These are phyloP conservation scores for Calocybe indica DNA, from an alignment of 768 basidiomycete species.

Conservation along the genomic window DNA sequence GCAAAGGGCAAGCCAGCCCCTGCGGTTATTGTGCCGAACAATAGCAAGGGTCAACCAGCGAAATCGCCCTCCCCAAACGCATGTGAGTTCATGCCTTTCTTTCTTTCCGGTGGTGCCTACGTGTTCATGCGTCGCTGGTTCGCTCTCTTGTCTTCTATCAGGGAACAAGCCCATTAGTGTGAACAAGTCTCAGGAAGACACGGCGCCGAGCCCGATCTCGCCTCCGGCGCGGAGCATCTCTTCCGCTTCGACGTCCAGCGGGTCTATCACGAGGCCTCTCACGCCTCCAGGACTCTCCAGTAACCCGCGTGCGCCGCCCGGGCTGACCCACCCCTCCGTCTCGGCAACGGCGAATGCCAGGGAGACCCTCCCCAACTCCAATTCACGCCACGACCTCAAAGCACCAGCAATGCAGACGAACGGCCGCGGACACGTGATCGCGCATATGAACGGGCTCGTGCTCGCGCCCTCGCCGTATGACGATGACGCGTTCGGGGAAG, in stretches of 20 bases:
- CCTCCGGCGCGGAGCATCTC: neutral
- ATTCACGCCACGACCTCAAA: neutral
- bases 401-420: neutral
- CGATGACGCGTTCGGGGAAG: conserved; percentile 2
- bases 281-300: neutral
- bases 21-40: neutral
- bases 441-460: neutral
- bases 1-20: conserved; percentile 3
- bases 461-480: neutral
- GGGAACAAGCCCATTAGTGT: conserved; percentile 17
- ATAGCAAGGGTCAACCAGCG: neutral
- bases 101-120: neutral
- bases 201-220: conserved; percentile 1
- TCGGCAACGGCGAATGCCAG: neutral
- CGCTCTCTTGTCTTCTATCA: conserved; percentile 6
- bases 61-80: neutral
- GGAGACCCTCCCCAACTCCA: neutral
- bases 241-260: neutral
- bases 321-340: neutral
- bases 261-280: neutral
- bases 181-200: neutral
- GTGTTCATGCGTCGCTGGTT: neutral
- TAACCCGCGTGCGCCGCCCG: neutral
- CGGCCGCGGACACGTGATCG: neutral
- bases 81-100: conserved; percentile 3